Percentiles rank a stretch among this genome's conserved stretches.
phyloP scores from a whole-genome alignment of 345 rosid genomes.

The Eutrema japonicum region DNA sequence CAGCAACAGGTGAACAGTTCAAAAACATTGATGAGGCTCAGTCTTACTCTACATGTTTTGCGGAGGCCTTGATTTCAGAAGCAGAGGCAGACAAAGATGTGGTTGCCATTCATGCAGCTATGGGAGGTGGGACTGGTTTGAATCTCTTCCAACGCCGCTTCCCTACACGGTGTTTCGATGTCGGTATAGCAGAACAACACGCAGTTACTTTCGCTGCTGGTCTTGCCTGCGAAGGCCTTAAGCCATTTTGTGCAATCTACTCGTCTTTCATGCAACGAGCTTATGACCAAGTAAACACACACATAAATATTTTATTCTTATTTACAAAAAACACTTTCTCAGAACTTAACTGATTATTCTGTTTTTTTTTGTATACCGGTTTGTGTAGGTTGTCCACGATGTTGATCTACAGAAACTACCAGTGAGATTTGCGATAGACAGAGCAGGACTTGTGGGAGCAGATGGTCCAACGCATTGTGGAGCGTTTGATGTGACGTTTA shows the following conservation, averaged over 20 bases:
- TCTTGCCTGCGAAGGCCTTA: slow-evolving; percentile 90
- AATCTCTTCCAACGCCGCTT: slow-evolving; percentile 85
- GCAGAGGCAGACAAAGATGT: slow-evolving; percentile 84
- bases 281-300: slow-evolving; percentile 61
- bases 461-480: slow-evolving; percentile 99
- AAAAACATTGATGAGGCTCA: slow-evolving; percentile 58
- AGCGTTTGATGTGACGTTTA: slow-evolving; percentile 87
- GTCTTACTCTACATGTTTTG: slow-evolving; percentile 86
- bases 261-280: slow-evolving; percentile 98
- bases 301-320: too few relatives aligned
- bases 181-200: slow-evolving; percentile 97
- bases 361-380: slow-evolving; percentile 3
- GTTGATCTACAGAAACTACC: slow-evolving; percentile 96
- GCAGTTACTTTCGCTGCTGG: slow-evolving; percentile 99
- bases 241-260: slow-evolving; percentile 94
- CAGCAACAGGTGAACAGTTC: slow-evolving; percentile 93
- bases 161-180: slow-evolving; percentile 88
- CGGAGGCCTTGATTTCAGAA: slow-evolving; percentile 91
- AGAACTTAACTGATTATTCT: neutral
- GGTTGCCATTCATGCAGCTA: slow-evolving; percentile 97
- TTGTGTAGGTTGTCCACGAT: slow-evolving; percentile 84
- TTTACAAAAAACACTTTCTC: neutral
- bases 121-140: slow-evolving; percentile 98
- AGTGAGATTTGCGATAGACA: slow-evolving; percentile 96
- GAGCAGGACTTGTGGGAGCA: slow-evolving; percentile 99